phyloP scores from a whole-genome alignment of 306 rosid genomes.

The Rosa chinensis region DNA sequence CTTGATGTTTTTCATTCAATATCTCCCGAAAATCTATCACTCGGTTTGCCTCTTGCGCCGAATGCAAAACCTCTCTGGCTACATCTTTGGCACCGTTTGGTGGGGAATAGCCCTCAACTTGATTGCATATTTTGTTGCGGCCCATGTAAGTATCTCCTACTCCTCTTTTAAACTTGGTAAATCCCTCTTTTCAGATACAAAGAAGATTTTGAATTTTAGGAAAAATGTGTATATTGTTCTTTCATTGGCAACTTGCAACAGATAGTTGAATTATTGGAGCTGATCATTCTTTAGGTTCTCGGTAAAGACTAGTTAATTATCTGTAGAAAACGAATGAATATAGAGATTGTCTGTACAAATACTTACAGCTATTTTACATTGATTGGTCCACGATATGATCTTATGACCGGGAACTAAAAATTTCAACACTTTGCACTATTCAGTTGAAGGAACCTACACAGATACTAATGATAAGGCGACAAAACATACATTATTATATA shows the following conservation, averaged over 20 bases:
- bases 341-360: neutral
- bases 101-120: constrained; percentile 96
- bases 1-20: constrained; percentile 73
- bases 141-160: constrained; percentile 64
- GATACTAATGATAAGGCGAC: neutral
- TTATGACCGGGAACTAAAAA: neutral
- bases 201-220: neutral
- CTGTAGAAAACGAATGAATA: neutral
- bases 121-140: constrained; percentile 91
- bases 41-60: constrained; percentile 76
- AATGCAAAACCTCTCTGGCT: constrained; percentile 77
- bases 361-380: neutral
- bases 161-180: neutral
- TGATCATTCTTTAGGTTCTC: neutral
- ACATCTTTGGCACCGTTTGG: constrained; percentile 89
- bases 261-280: neutral
- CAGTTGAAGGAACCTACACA: neutral
- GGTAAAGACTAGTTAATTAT: neutral
- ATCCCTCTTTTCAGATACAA: neutral
- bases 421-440: neutral
- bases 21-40: constrained; percentile 87
- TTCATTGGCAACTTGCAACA: neutral
- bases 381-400: neutral
- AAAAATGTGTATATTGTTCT: neutral
- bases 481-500: no score